phyloP scores from a whole-genome alignment of 164 flowering plant species.

The Vitis amurensis region DNA sequence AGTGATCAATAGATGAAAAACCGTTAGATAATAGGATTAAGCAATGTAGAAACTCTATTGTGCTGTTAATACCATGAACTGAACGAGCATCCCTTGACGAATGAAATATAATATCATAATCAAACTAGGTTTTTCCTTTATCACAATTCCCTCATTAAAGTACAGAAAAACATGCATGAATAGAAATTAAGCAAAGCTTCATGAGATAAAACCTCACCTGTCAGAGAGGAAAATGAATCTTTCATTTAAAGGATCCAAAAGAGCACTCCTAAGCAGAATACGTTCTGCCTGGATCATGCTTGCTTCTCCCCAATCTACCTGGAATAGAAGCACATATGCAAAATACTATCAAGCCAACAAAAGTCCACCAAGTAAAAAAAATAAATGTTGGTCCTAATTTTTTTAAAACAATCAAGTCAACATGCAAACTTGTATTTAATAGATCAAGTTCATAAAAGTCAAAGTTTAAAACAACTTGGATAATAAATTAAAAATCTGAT shows the following conservation, averaged over 20 bases:
- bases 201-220: slow-evolving; percentile 50
- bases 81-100: not conserved
- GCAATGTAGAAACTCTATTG: not conserved
- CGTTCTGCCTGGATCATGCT: slow-evolving; percentile 96
- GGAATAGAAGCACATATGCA: slow-evolving; percentile 26
- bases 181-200: not conserved
- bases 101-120: not conserved
- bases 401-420: not conserved
- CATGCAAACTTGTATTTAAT: not conserved
- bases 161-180: not conserved
- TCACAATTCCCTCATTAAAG: not conserved
- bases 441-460: not conserved
- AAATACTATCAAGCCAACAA: slow-evolving; percentile 2
- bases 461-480: not conserved
- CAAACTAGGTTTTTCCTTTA: not conserved
- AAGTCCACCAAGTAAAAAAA: not conserved
- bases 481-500: not conserved
- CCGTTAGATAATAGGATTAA: slow-evolving; percentile 13
- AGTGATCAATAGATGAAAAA: slow-evolving; percentile 23
- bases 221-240: slow-evolving; percentile 90
- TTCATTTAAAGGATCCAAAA: slow-evolving; percentile 68
- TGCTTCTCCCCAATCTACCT: slow-evolving; percentile 99
- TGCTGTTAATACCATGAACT: not conserved
- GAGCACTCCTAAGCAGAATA: slow-evolving; percentile 76
- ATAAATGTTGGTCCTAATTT: not conserved